Evolutionary conservation across 2,329 filamentous ascomycete species (phyloP).

Genomic region (Microascus cirrosus): DNA sequence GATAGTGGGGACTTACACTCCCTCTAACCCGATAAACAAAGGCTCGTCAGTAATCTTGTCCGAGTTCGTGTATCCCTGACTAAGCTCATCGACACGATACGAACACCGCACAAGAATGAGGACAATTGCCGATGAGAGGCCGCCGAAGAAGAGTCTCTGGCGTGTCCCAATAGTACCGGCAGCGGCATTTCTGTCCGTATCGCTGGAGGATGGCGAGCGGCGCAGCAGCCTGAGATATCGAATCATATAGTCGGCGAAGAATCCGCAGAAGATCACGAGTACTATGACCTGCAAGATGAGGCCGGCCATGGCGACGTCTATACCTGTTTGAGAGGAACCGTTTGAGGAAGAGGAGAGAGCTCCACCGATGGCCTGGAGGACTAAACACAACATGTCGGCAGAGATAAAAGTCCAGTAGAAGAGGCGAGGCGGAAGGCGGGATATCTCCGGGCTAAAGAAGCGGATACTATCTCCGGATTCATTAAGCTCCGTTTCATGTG

Average conservation of each 20-base stretch:
- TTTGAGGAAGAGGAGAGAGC: slow-evolving; percentile 32
- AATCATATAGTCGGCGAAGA: slow-evolving; percentile 38
- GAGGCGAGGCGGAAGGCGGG: slow-evolving; percentile 28
- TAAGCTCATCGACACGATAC: slow-evolving; percentile 56
- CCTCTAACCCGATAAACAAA: slow-evolving; percentile 43
- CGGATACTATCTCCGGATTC: slow-evolving; percentile 11
- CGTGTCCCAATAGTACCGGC: slow-evolving; percentile 12
- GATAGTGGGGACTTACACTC: slow-evolving; percentile 17
- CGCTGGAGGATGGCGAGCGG: not conserved
- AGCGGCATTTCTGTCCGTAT: not conserved
- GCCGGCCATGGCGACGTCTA: slow-evolving; percentile 33
- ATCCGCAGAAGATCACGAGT: slow-evolving; percentile 36
- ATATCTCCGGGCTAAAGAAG: slow-evolving; percentile 19
- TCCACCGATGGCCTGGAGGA: slow-evolving; percentile 45
- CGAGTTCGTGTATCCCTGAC: slow-evolving; percentile 46
- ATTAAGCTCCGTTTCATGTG: slow-evolving; percentile 13
- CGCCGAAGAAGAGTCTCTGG: slow-evolving; percentile 34
- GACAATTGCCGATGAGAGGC: slow-evolving; percentile 40
- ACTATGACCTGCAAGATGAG: slow-evolving; percentile 48
- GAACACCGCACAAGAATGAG: slow-evolving; percentile 51
- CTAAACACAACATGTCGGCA: slow-evolving; percentile 43
- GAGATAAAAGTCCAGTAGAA: slow-evolving; percentile 40
- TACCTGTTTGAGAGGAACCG: slow-evolving; percentile 23
- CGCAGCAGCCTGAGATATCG: slow-evolving; percentile 19
- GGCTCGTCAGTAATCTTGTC: slow-evolving; percentile 39